A percentile compares a stretch with the other conserved stretches of the same genome.
Conservation (phyloP, 495 filamentous ascomycete species). For the Cladorrhinum samala region DNA sequence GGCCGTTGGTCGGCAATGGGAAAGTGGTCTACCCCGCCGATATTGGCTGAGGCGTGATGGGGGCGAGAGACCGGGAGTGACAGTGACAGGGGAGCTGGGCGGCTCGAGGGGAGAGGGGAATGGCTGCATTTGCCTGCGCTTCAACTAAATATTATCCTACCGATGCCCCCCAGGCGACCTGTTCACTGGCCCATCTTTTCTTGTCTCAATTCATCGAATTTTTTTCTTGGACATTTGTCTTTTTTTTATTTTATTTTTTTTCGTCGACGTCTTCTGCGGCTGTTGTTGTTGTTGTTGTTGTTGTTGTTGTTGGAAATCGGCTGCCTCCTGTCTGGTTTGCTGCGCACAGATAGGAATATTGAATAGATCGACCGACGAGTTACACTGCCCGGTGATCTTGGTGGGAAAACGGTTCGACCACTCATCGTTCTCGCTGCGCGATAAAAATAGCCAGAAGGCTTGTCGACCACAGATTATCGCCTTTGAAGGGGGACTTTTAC, state of each 20-base stretch:
- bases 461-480: neutral
- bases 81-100: conserved; percentile 22
- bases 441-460: neutral
- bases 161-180: conserved; percentile 12
- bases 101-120: conserved; percentile 25
- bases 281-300: too few relatives aligned
- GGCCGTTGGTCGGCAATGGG: conserved; percentile 13
- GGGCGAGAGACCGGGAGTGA: conserved; percentile 7
- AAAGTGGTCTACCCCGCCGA: too few relatives aligned
- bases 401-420: too few relatives aligned
- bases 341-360: too few relatives aligned
- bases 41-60: too few relatives aligned
- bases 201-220: neutral
- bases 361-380: too few relatives aligned
- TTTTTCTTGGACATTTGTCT: neutral
- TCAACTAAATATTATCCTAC: conserved; percentile 25
- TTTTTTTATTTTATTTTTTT: neutral
- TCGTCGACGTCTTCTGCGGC: too few relatives aligned
- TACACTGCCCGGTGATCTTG: too few relatives aligned
- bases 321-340: too few relatives aligned
- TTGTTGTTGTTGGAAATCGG: too few relatives aligned
- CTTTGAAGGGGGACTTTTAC: neutral
- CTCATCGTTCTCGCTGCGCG: too few relatives aligned
- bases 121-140: conserved; percentile 13
- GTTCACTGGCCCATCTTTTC: conserved; percentile 8